Conservation (phyloP, 148 eudicot species). For the Rhododendron ovatum region DNA sequence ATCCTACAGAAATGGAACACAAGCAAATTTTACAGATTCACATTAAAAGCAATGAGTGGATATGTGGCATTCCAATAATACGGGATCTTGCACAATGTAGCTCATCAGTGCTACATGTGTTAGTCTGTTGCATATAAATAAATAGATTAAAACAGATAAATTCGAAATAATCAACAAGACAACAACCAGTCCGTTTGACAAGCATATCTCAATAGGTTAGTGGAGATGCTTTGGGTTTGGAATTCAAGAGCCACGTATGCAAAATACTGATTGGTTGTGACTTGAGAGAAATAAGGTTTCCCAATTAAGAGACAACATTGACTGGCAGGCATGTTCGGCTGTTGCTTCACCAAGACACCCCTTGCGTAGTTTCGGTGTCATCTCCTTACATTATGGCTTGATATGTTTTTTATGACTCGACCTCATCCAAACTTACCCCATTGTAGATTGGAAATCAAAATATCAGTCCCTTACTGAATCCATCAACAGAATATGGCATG, state of each 20-base stretch:
- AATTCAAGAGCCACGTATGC: background rate
- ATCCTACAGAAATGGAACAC: background rate
- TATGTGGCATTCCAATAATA: background rate
- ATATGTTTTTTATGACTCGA: background rate
- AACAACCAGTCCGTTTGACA: background rate
- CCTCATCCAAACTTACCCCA: background rate
- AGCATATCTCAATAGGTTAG: background rate
- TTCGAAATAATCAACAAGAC: background rate
- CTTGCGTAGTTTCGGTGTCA: background rate
- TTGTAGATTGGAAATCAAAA: background rate
- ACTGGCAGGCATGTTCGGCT: too few relatives aligned
- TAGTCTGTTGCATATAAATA: background rate
- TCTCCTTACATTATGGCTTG: too few relatives aligned
- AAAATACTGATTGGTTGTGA: background rate
- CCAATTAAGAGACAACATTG: too few relatives aligned
- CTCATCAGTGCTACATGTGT: background rate
- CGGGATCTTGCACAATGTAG: background rate
- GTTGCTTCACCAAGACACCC: background rate
- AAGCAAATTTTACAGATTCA: background rate
- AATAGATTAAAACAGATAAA: background rate
- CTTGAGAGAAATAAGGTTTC: background rate
- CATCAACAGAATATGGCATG: background rate
- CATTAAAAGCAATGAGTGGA: background rate
- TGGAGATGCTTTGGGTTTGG: background rate
- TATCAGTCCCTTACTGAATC: background rate